A percentile compares a stretch with the other conserved stretches of the same genome.
Conservation (phyloP, 495 filamentous ascomycete genomes). For the Wilcoxina mikolae region DNA sequence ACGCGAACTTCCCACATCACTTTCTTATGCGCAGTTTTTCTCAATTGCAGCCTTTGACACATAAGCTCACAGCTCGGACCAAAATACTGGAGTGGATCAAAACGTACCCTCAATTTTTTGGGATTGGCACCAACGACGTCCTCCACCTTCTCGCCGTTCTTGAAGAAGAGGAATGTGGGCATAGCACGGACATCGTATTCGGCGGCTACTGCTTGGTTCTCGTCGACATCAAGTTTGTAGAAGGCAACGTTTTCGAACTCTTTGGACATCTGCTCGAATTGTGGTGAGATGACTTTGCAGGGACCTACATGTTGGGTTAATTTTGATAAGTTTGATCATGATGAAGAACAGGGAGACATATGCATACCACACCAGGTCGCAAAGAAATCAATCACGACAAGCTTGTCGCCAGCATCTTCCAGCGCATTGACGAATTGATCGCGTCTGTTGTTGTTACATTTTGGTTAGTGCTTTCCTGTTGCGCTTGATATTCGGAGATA, state of each 20-base stretch:
- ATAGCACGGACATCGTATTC: slow-evolving; percentile 81
- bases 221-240: slow-evolving; percentile 88
- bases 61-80: no score
- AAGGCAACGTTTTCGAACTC: slow-evolving; percentile 47
- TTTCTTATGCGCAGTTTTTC: no score
- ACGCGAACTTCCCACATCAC: no score
- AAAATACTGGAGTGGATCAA: no score
- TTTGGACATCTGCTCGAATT: slow-evolving; percentile 49
- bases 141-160: slow-evolving; percentile 45
- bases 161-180: slow-evolving; percentile 86
- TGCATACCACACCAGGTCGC: slow-evolving; percentile 64
- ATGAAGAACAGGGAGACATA: not conserved
- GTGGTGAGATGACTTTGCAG: slow-evolving; percentile 77
- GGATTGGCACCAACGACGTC: slow-evolving; percentile 78
- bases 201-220: slow-evolving; percentile 56
- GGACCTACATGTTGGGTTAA: slow-evolving; percentile 32
- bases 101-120: slow-evolving; percentile 27
- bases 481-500: no score
- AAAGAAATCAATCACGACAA: slow-evolving; percentile 74
- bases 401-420: slow-evolving; percentile 30
- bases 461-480: no score
- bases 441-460: no score
- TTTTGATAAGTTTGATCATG: not conserved
- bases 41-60: no score
- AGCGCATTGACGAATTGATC: not conserved